A percentile compares a stretch with the other conserved stretches of the same genome.
These are phyloP conservation scores for Rhynchosporium agropyri DNA, from an alignment of 2,329 filamentous ascomycete genomes.

Conservation along the genomic window DNA sequence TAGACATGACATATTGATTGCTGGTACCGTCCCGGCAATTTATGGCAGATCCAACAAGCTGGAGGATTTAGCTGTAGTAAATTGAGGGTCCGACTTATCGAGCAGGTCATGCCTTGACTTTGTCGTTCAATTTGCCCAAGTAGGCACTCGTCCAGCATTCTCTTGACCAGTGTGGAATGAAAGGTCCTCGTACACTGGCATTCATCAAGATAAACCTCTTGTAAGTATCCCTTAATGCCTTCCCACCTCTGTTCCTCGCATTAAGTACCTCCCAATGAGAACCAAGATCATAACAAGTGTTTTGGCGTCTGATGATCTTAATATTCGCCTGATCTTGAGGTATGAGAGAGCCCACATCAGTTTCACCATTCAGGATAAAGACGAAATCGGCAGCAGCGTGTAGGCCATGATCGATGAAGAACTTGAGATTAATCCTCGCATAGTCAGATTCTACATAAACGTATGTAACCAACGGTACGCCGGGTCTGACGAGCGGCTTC, in stretches of 20 bases:
- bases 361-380: constrained; percentile 39
- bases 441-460: constrained; percentile 35
- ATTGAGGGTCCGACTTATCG: no score
- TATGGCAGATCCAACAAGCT: constrained; percentile 31
- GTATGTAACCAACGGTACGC: constrained; percentile 35
- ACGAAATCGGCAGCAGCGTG: constrained; percentile 38
- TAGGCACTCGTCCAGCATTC: constrained; percentile 39
- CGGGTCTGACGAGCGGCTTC: neutral
- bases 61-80: neutral
- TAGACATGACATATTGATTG: constrained; percentile 31
- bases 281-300: constrained; percentile 40
- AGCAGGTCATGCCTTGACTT: constrained; percentile 32
- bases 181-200: constrained; percentile 39
- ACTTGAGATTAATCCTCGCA: constrained; percentile 35
- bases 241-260: constrained; percentile 3
- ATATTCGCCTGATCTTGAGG: constrained; percentile 32
- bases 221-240: constrained; percentile 30
- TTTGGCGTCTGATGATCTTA: constrained; percentile 30
- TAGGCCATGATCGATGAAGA: constrained; percentile 37
- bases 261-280: constrained; percentile 35
- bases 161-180: constrained; percentile 35
- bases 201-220: constrained; percentile 39
- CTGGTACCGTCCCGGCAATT: constrained; percentile 24
- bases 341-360: constrained; percentile 27
- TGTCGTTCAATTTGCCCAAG: constrained; percentile 31